Conservation (phyloP, 768 basidiomycete genomes). For the Phlegmacium glaucopus region DNA sequence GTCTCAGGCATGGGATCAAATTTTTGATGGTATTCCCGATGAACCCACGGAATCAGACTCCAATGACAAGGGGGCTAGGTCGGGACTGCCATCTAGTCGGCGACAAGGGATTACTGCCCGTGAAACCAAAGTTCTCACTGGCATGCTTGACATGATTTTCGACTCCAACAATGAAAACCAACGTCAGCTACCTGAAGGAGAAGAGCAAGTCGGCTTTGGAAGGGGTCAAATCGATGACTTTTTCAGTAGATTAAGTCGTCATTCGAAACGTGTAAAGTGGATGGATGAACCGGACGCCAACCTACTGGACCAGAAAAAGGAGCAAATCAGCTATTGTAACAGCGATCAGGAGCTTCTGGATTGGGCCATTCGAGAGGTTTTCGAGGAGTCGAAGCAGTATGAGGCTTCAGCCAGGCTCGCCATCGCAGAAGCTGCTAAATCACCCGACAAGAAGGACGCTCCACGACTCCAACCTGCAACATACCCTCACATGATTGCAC, state of each 20-base stretch:
- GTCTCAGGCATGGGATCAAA: conserved; percentile 9
- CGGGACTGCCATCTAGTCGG: neutral
- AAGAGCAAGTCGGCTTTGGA: conserved; percentile 5
- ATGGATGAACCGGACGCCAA: conserved; percentile 49
- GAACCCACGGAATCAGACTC: neutral
- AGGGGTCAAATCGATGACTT: conserved; percentile 41
- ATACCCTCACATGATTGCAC: conserved; percentile 74
- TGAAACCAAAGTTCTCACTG: conserved; percentile 64
- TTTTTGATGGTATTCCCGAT: conserved; percentile 9
- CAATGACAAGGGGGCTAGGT: conserved; percentile 1
- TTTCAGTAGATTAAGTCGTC: conserved; percentile 52
- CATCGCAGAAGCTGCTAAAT: conserved; percentile 24
- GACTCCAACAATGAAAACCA: conserved; percentile 31
- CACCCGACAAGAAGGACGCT: conserved; percentile 21
- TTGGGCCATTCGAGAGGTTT: conserved; percentile 72
- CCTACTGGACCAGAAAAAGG: conserved; percentile 61
- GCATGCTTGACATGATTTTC: conserved; percentile 74
- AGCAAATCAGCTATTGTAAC: conserved; percentile 66
- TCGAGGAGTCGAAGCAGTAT: conserved; percentile 52
- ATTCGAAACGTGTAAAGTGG: conserved; percentile 47
- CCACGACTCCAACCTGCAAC: conserved; percentile 52
- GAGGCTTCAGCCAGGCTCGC: conserved; percentile 44
- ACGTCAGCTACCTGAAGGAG: neutral
- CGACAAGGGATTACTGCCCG: conserved; percentile 62
- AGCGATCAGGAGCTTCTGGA: conserved; percentile 69